Evolutionary conservation across 1,284 basidiomycete genomes (phyloP), one percentile per base, ranked within the genome.

Genomic region (Neonothopanus nambi): DNA sequence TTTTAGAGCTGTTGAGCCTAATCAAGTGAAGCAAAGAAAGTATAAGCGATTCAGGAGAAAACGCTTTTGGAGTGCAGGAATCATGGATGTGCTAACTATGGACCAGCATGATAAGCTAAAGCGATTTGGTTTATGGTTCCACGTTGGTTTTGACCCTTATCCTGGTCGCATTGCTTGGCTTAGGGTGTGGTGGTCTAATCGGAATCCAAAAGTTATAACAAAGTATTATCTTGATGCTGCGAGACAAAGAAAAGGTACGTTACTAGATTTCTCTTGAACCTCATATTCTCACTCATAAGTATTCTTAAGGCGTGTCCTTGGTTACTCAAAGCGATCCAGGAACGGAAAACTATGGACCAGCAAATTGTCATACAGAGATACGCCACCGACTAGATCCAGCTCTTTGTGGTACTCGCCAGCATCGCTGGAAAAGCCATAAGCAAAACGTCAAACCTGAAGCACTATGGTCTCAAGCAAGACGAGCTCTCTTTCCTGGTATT

Each of bases 81-180:
- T 71, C 0, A 71, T 70, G 36, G 67, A 73, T 40, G 17, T 70
- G 3, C 66, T 65, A 62, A 21, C 53, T 9, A 44, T 56, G 13
- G 58, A 67, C 1, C 63, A 65, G 46, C 62, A 64, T 51, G 61
- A 65, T 41, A 65, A 65, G 51, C 72, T 67, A 68, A 39, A 57
- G 9, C 48, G 57, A 2, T 74, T 70, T 57, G 63, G 66, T 0
- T 62, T 74, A 0, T 63, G 39, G 23, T 51, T 74, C 0, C 72
- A 76, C 54, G 51, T 62, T 21, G 61, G 67, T 1, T 37, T 48
- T 48, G 46, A 48, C 20, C 46, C 46, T 38, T 39, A 23, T 40
- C 36, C 43, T 24, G 43, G 43, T 2, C 6, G 44, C 2, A 52
- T 47, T 20, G 33, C 41, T 8, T 52, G 51, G 51, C 20, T 52